phyloP scores from a whole-genome alignment of 805 yeast genomes.

The Barnettozyma populi region DNA sequence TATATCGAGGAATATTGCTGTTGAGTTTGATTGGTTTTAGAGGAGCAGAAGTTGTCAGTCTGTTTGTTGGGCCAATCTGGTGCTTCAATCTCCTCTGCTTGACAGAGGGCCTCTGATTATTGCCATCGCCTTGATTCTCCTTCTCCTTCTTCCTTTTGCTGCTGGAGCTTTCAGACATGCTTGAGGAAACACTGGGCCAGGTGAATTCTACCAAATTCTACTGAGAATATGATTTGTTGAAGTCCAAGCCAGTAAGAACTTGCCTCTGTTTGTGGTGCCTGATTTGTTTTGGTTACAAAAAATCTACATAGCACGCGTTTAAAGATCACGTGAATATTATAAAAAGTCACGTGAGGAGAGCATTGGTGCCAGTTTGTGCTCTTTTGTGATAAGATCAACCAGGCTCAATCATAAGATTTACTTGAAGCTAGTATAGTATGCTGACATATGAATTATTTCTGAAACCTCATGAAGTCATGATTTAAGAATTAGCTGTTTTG shows the following conservation, averaged over 20 bases:
- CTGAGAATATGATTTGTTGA: not conserved
- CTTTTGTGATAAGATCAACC: too few relatives aligned
- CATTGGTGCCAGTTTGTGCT: too few relatives aligned
- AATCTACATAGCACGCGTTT: not conserved
- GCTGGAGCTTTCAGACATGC: not conserved
- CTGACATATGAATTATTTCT: too few relatives aligned
- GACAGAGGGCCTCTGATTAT: not conserved
- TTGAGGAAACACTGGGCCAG: not conserved
- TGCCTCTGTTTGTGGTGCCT: not conserved
- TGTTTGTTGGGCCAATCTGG: slow-evolving; percentile 11
- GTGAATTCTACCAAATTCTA: not conserved
- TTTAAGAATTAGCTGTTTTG: too few relatives aligned
- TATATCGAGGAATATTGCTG: slow-evolving; percentile 4
- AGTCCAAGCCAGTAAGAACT: not conserved
- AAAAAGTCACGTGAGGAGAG: not conserved
- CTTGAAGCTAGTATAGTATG: too few relatives aligned
- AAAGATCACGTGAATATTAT: not conserved
- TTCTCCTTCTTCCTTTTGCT: slow-evolving; percentile 7
- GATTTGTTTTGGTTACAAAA: not conserved
- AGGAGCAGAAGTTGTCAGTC: slow-evolving; percentile 8
- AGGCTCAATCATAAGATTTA: too few relatives aligned
- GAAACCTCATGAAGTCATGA: too few relatives aligned
- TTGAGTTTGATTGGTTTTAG: slow-evolving; percentile 5
- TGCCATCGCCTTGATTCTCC: slow-evolving; percentile 5
- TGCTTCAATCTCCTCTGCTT: slow-evolving; percentile 9